These are phyloP conservation scores for Starmerella scarabaei DNA, from an alignment of 805 yeast species.

Conservation along the genomic window DNA sequence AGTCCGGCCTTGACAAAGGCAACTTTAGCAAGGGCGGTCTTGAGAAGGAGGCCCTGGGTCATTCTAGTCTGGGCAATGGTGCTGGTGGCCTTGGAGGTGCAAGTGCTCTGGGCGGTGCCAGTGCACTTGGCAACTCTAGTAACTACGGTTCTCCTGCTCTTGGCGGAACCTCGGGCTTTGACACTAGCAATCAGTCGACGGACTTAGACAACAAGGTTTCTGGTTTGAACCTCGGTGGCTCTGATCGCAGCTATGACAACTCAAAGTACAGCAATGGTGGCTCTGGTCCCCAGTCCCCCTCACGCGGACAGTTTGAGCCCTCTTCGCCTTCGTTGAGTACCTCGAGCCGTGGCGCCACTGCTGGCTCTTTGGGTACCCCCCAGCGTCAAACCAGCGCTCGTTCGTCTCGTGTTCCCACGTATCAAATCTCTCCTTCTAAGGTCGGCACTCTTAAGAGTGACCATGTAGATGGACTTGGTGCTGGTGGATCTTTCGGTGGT, in stretches of 20 bases:
- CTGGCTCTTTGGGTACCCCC: background rate
- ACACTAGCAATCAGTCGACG: no score
- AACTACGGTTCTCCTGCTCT: background rate
- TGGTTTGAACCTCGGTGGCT: no score
- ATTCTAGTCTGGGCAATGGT: constrained; percentile 6
- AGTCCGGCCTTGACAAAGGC: no score
- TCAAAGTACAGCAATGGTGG: background rate
- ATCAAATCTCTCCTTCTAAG: constrained; percentile 14
- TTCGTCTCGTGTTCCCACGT: background rate
- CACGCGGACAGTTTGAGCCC: background rate
- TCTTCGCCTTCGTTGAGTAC: background rate
- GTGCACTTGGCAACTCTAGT: background rate
- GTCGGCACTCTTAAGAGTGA: constrained; percentile 7
- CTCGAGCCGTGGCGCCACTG: background rate
- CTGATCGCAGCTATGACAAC: background rate
- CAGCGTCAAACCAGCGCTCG: background rate
- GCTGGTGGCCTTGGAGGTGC: constrained; percentile 4
- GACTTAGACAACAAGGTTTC: no score
- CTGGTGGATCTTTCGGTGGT: constrained; percentile 13
- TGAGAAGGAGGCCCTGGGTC: no score
- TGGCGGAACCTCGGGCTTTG: no score
- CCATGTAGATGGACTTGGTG: constrained; percentile 10
- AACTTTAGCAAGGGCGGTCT: no score
- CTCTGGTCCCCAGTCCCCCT: background rate
- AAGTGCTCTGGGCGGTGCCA: constrained; percentile 3